Conservation (phyloP, 1,139 yeast genomes). For the Kazachstania sp. region DNA sequence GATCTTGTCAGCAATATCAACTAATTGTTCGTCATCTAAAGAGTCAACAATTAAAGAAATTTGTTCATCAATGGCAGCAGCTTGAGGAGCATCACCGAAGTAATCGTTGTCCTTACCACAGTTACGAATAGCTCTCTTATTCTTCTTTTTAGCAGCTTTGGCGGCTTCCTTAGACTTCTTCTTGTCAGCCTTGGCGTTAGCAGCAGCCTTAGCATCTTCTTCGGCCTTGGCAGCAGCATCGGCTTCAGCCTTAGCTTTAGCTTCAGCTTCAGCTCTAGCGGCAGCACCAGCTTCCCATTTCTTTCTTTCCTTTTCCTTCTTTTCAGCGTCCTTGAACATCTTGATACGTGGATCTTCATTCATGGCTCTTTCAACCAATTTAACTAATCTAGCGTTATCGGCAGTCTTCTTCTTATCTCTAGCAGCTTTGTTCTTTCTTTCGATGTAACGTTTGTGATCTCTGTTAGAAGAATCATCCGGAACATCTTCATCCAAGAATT, state of each 20-base stretch:
- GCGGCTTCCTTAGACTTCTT: conserved; percentile 98
- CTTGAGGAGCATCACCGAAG: conserved; percentile 67
- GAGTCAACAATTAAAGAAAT: conserved; percentile 69
- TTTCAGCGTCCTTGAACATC: conserved; percentile 86
- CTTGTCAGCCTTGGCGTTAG: conserved; percentile 51
- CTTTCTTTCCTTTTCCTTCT: conserved; percentile 87
- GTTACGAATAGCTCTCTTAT: conserved; percentile 83
- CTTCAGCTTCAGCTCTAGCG: conserved; percentile 90
- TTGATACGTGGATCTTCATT: conserved; percentile 92
- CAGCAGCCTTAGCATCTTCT: conserved; percentile 55
- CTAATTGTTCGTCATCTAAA: conserved; percentile 68
- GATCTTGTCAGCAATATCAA: conserved; percentile 57
- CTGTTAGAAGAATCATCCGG: conserved; percentile 99
- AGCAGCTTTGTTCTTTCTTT: conserved; percentile 92
- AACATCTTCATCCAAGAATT: conserved; percentile 96
- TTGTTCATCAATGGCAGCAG: conserved; percentile 68
- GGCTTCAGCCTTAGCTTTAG: conserved; percentile 76
- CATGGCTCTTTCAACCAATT: conserved; percentile 80
- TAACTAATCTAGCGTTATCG: conserved; percentile 84
- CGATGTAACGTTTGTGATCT: conserved; percentile 97
- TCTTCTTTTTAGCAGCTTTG: conserved; percentile 94
- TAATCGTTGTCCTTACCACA: conserved; percentile 77
- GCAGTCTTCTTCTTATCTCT: conserved; percentile 98
- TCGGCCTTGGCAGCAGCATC: conserved; percentile 76
- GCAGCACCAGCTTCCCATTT: conserved; percentile 99